A percentile compares a stretch with the other conserved stretches of the same genome.
Evolutionary conservation across 2,329 filamentous ascomycete genomes (phyloP).

Genomic region (Furcasterigmium sp.): DNA sequence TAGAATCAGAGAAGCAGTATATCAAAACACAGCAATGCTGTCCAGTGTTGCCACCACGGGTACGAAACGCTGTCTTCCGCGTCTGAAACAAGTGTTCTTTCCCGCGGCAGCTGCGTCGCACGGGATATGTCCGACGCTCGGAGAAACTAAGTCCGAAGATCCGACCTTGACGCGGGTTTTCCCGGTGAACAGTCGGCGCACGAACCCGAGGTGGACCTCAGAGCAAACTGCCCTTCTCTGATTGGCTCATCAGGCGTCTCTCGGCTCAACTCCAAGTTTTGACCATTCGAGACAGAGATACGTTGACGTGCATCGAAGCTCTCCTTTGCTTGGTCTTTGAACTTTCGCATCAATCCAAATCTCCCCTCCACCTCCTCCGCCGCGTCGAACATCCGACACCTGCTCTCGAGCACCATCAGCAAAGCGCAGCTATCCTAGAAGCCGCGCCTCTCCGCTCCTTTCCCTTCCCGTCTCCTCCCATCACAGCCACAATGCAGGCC

Average conservation of each 20-base stretch:
- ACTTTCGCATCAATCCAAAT: neutral
- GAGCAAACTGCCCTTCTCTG: neutral
- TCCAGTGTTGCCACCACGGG: too few relatives aligned
- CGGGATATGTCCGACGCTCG: conserved; percentile 2
- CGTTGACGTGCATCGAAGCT: conserved; percentile 3
- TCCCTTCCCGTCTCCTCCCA: conserved; percentile 8
- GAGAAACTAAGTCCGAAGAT: neutral
- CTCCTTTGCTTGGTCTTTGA: neutral
- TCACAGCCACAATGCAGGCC: conserved; percentile 68
- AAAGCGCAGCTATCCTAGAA: neutral
- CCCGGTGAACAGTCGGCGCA: conserved; percentile 7
- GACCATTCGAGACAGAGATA: conserved; percentile 3
- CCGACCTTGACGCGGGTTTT: conserved; percentile 12
- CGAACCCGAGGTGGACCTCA: neutral
- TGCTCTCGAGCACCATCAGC: conserved; percentile 5
- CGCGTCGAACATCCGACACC: neutral
- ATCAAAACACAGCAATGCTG: too few relatives aligned
- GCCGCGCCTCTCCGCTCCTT: conserved; percentile 1
- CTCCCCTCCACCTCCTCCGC: conserved; percentile 3
- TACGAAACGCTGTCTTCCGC: too few relatives aligned
- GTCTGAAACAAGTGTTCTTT: too few relatives aligned
- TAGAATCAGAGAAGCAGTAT: too few relatives aligned
- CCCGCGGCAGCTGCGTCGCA: too few relatives aligned
- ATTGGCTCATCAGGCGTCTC: neutral
- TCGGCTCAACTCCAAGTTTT: conserved; percentile 5